Conservation (phyloP, 495 filamentous ascomycete species). For the Penicillium longicatenatum region DNA sequence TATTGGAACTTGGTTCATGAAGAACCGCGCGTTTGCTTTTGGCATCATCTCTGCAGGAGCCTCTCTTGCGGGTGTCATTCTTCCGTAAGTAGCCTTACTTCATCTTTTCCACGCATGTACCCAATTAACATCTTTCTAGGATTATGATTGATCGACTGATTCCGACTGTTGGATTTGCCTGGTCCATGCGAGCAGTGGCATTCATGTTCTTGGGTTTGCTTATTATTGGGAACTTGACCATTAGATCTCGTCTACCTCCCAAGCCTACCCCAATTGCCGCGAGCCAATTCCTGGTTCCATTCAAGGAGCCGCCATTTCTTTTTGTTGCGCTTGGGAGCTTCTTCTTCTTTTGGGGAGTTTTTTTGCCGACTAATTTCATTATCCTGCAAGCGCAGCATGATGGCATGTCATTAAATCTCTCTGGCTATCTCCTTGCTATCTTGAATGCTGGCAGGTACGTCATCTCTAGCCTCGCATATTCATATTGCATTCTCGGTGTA, state of each 20-base stretch:
- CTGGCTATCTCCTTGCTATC: background rate
- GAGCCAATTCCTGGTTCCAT: background rate
- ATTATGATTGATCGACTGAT: background rate
- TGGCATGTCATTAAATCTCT: background rate
- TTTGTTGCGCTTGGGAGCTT: too few species aligned
- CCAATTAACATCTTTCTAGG: too few species aligned
- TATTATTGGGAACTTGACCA: background rate
- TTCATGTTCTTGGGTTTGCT: background rate
- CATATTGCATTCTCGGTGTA: too few species aligned
- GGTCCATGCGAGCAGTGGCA: background rate
- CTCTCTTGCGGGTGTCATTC: background rate
- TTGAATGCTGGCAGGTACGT: background rate
- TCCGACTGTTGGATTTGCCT: background rate
- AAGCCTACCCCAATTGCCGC: background rate
- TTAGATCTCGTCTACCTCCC: background rate
- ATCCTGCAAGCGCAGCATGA: background rate
- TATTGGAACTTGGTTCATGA: background rate
- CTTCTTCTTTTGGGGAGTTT: background rate
- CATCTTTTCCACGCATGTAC: too few species aligned
- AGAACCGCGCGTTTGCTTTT: background rate
- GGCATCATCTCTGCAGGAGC: background rate
- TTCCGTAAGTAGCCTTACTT: background rate
- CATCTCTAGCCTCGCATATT: too few species aligned
- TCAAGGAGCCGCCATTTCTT: too few species aligned
- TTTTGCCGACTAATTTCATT: background rate